Conservation (phyloP, 2,329 filamentous ascomycete genomes). For the Tolypocladium ophioglossoides region DNA sequence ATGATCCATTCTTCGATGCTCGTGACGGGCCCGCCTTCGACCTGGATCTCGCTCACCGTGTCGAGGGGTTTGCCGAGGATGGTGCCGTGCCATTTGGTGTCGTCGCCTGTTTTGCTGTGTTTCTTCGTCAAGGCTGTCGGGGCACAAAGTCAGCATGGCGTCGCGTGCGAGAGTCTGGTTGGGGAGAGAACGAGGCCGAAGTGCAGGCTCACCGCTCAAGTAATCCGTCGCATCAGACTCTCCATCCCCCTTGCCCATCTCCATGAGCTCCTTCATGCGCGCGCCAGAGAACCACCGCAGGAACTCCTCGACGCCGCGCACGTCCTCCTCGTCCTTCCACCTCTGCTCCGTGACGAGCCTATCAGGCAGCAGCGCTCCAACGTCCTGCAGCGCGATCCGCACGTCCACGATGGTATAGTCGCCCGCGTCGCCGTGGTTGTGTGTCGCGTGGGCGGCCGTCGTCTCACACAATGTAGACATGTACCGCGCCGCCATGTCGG, state of each 20-base stretch:
- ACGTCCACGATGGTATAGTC: conserved; percentile 57
- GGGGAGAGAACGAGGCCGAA: not conserved
- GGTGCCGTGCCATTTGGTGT: conserved; percentile 76
- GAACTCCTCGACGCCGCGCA: conserved; percentile 67
- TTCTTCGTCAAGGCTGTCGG: conserved; percentile 72
- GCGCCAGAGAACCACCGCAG: conserved; percentile 67
- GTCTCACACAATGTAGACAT: conserved; percentile 62
- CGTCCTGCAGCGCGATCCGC: conserved; percentile 74
- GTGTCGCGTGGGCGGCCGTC: conserved; percentile 59
- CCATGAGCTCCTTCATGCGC: conserved; percentile 67
- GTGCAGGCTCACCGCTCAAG: conserved; percentile 44
- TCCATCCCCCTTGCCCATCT: conserved; percentile 65
- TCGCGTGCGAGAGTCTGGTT: not conserved
- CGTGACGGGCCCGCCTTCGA: conserved; percentile 57
- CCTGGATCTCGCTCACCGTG: conserved; percentile 52
- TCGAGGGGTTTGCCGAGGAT: conserved; percentile 67
- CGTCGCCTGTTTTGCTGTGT: conserved; percentile 80
- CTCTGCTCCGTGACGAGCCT: conserved; percentile 56
- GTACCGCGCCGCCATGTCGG: conserved; percentile 77
- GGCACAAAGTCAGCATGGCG: not conserved
- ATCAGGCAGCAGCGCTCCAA: conserved; percentile 62
- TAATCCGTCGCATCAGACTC: conserved; percentile 58
- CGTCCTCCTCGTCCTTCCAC: conserved; percentile 64
- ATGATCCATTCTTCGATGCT: conserved; percentile 27
- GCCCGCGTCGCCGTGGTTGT: conserved; percentile 50